Percentiles rank a stretch among this genome's conserved stretches.
Evolutionary conservation across 2,329 filamentous ascomycete genomes (phyloP).

Genomic region (Samsoniella hepiali): DNA sequence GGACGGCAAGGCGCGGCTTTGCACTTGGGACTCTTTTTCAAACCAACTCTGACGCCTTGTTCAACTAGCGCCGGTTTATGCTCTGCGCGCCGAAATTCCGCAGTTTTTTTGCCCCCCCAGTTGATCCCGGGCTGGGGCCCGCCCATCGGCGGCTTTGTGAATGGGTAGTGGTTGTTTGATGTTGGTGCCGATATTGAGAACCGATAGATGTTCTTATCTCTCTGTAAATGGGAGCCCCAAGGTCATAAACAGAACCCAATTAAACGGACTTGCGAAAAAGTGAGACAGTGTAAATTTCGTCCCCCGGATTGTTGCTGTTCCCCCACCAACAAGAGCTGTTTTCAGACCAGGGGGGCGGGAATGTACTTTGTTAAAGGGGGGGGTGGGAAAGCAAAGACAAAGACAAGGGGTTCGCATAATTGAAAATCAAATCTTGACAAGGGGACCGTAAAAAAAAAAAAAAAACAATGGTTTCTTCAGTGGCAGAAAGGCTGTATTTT

Average conservation of each 20-base stretch:
- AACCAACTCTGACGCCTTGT: no score
- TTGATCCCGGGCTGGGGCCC: not conserved
- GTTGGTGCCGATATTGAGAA: not conserved
- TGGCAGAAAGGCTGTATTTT: no score
- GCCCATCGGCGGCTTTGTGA: slow-evolving; percentile 9
- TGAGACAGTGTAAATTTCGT: slow-evolving; percentile 9
- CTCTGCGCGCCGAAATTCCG: slow-evolving; percentile 7
- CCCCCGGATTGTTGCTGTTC: not conserved
- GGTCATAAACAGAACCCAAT: no score
- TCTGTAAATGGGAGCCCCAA: no score
- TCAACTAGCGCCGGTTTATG: slow-evolving; percentile 1
- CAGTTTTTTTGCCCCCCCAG: not conserved
- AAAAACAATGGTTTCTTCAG: not conserved
- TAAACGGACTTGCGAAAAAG: not conserved
- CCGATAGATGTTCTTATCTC: no score
- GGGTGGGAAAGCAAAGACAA: no score
- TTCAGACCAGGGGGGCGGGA: not conserved
- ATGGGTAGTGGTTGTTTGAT: not conserved
- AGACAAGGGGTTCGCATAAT: not conserved
- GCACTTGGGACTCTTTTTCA: not conserved
- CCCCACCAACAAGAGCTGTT: slow-evolving; percentile 5
- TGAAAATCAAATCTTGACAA: not conserved
- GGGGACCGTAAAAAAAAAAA: not conserved
- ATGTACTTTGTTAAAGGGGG: not conserved
- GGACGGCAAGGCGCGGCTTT: slow-evolving; percentile 15